Conservation (phyloP, 148 eudicot species). For the Arctostaphylos glauca region DNA sequence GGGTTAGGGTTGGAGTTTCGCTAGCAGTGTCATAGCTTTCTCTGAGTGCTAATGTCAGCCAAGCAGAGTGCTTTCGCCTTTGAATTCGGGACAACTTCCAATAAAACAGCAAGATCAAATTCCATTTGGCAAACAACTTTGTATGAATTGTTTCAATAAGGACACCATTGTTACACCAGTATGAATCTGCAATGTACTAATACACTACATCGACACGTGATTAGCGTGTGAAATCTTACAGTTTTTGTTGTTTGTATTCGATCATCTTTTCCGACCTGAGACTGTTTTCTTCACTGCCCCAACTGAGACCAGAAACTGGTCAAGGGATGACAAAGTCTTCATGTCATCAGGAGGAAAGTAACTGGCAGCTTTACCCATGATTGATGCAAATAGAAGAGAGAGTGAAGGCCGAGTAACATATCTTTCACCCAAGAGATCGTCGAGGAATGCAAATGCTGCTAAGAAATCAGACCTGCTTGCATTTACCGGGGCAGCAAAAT, state of each 20-base stretch:
- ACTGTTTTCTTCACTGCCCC: constrained; percentile 98
- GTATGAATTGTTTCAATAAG: background rate
- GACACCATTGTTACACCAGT: background rate
- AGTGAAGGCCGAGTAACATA: constrained; percentile 78
- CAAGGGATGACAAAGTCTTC: constrained; percentile 93
- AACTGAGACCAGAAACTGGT: constrained; percentile 84
- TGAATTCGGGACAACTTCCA: background rate
- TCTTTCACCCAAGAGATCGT: constrained; percentile 77
- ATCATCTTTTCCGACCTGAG: constrained; percentile 74
- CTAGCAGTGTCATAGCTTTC: too few species aligned
- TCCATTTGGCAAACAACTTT: background rate
- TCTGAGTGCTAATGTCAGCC: too few species aligned
- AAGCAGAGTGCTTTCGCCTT: too few species aligned
- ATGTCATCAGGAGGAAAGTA: constrained; percentile 98
- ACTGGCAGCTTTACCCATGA: constrained; percentile 88
- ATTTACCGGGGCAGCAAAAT: constrained; percentile 85
- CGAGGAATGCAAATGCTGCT: constrained; percentile 91
- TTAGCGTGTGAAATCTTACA: background rate
- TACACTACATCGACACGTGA: background rate
- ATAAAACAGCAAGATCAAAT: background rate
- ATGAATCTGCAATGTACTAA: background rate
- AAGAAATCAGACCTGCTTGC: constrained; percentile 79
- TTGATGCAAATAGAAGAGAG: constrained; percentile 66
- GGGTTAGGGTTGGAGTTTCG: too few species aligned
- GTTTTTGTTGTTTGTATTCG: background rate